Conservation (phyloP, 1,284 basidiomycete species). For the Dichomitus squalens region DNA sequence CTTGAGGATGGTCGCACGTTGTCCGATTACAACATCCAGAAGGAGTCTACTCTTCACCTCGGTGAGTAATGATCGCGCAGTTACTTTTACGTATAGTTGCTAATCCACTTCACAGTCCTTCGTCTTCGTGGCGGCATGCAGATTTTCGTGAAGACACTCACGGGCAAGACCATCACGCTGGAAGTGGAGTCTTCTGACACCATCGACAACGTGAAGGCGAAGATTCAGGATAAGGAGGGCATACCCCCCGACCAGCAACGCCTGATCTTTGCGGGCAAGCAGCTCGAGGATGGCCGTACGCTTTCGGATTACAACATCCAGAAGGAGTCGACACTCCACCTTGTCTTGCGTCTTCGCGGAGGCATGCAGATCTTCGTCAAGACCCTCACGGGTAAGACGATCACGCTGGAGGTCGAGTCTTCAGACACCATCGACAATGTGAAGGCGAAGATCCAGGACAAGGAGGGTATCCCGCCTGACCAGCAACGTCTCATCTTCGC, state of each 20-base stretch:
- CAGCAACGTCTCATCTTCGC: slow-evolving; percentile 80
- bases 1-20: slow-evolving; percentile 84
- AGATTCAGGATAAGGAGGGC: slow-evolving; percentile 86
- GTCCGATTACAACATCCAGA: slow-evolving; percentile 81
- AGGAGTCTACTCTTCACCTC: slow-evolving; percentile 72
- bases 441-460: slow-evolving; percentile 77
- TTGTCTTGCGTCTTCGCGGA: slow-evolving; percentile 32
- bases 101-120: slow-evolving; percentile 45
- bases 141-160: slow-evolving; percentile 79
- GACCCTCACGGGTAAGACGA: slow-evolving; percentile 78
- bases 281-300: slow-evolving; percentile 78
- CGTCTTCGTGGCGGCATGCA: slow-evolving; percentile 76
- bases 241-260: slow-evolving; percentile 87
- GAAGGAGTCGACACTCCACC: slow-evolving; percentile 68
- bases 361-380: slow-evolving; percentile 57
- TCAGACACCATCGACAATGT: slow-evolving; percentile 78
- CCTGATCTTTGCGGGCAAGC: slow-evolving; percentile 84
- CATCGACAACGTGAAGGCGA: slow-evolving; percentile 86
- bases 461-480: slow-evolving; percentile 73
- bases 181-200: slow-evolving; percentile 91
- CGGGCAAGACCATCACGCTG: slow-evolving; percentile 86
- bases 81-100: background rate
- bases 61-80: slow-evolving; percentile 29
- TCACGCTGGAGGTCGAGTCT: slow-evolving; percentile 79
- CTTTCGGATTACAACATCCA: slow-evolving; percentile 80